Base-by-base conservation (phyloP, 129 eudicot species). In the Solidago caesia region DNA sequence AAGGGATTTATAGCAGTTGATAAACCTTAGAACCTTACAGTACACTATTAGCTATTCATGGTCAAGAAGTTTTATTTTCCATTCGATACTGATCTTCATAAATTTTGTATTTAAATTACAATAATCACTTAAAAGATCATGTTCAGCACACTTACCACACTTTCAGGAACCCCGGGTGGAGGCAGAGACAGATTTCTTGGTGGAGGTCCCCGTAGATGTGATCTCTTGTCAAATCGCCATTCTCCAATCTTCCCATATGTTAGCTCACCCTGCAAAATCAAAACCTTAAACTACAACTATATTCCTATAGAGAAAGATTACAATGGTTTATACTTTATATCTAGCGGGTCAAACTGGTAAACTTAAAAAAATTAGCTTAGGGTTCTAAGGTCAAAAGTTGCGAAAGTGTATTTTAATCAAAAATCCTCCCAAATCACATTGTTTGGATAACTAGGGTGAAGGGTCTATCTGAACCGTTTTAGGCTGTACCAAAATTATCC, bases 111-210 rank as follows among this genome's bases (percentile, higher is more conserved):
- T 2, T 39, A 41, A 12, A 33, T 63, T 39, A 63, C 8, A 16
- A 14, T 7, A 63, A 13, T 39, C 10, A 63, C 27, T 11, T 10
- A 56, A 13, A 56, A 21, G 16, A 16, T 72, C 5, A 16, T 2
- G 8, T 11, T n/a, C n/a, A 10, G 13, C 66, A 67, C 14, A 74
- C 88, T 47, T 79, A 88, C 94, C 94, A 88, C 94, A 77, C 94
- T 88, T 85, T 85, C 90, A 56, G 90, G 94, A 79, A 88, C 94
- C 21, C 94, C 90, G 1, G 90, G 94, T 49, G 94, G 94, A 16
- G 94, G 94, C 82, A 85, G 61, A 27, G 94, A 21, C 11, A 83
- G 64, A 82, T 88, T 88, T 75, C 43, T 83, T 9, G 94, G 90
- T 21, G 90, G 90, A 13, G 90, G 90, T 15, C 87, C 94, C 49